These are phyloP conservation scores for Saksenaea vasiformis DNA, from an alignment of 371 early-diverging fungal species.

Conservation along the genomic window DNA sequence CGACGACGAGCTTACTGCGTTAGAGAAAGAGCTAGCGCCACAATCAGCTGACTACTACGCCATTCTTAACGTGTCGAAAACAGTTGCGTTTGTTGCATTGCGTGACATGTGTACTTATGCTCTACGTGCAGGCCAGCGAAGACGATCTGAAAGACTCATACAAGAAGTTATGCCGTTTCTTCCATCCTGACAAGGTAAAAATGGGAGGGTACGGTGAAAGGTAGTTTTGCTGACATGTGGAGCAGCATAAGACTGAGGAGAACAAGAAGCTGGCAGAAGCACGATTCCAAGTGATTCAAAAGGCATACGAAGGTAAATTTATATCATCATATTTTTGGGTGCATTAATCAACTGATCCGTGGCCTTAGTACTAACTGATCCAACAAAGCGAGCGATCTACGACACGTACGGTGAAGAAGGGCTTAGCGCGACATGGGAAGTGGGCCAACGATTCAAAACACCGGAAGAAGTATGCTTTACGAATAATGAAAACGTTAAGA, in stretches of 20 bases:
- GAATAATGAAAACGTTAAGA: background rate
- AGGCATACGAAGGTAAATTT: constrained; percentile 83
- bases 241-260: constrained; percentile 22
- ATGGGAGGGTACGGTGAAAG: background rate
- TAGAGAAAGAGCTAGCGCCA: constrained; percentile 50
- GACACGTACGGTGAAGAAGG: constrained; percentile 93
- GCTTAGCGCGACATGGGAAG: constrained; percentile 71
- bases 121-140: constrained; percentile 65
- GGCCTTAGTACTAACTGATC: constrained; percentile 75
- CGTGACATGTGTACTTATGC: background rate
- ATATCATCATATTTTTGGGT: background rate
- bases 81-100: constrained; percentile 45
- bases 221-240: background rate
- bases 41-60: constrained; percentile 76
- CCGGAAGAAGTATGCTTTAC: constrained; percentile 72
- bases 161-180: constrained; percentile 77
- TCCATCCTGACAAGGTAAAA: constrained; percentile 84
- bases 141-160: constrained; percentile 88
- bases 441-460: constrained; percentile 77
- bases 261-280: constrained; percentile 65
- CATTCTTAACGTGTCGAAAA: constrained; percentile 78
- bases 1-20: constrained; percentile 47
- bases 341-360: background rate
- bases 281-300: constrained; percentile 82
- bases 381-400: constrained; percentile 82